Evolutionary conservation across 2,329 filamentous ascomycete species (phyloP).

Genomic region (Colletotrichum sp.): DNA sequence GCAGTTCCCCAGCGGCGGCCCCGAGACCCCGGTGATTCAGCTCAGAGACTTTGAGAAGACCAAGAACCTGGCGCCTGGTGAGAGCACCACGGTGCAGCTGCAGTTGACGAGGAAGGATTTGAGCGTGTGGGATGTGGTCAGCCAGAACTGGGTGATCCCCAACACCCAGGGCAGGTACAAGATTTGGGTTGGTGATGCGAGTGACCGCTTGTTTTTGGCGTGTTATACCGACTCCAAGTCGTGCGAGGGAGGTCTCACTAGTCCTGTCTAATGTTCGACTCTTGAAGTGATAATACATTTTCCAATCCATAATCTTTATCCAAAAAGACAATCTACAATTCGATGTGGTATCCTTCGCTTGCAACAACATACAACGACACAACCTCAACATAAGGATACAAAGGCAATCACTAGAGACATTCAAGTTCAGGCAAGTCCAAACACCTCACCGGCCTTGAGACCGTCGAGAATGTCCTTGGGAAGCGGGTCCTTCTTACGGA

Average conservation of each 20-base stretch:
- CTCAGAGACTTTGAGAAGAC: conserved; percentile 78
- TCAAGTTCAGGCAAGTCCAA: conserved; percentile 18
- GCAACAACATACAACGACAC: background rate
- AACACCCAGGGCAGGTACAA: conserved; percentile 38
- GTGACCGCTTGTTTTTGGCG: conserved; percentile 29
- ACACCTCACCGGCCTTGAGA: conserved; percentile 40
- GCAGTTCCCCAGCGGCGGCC: conserved; percentile 41
- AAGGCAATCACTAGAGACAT: background rate
- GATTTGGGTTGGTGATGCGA: conserved; percentile 44
- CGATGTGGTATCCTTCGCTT: background rate
- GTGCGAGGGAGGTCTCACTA: conserved; percentile 8
- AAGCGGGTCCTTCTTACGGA: conserved; percentile 40
- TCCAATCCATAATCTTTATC: background rate
- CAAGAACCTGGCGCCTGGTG: conserved; percentile 53
- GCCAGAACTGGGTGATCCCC: conserved; percentile 71
- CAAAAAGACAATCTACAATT: background rate
- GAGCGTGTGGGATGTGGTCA: conserved; percentile 72
- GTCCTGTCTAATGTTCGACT: conserved; percentile 3
- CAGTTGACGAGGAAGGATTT: conserved; percentile 70
- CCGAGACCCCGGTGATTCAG: conserved; percentile 71
- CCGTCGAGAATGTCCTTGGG: conserved; percentile 32
- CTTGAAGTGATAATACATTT: background rate
- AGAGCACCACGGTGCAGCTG: conserved; percentile 59
- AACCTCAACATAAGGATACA: background rate
- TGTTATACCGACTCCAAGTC: conserved; percentile 19